Conservation (phyloP, 2,329 filamentous ascomycete genomes). For the Madurella fahalii region DNA sequence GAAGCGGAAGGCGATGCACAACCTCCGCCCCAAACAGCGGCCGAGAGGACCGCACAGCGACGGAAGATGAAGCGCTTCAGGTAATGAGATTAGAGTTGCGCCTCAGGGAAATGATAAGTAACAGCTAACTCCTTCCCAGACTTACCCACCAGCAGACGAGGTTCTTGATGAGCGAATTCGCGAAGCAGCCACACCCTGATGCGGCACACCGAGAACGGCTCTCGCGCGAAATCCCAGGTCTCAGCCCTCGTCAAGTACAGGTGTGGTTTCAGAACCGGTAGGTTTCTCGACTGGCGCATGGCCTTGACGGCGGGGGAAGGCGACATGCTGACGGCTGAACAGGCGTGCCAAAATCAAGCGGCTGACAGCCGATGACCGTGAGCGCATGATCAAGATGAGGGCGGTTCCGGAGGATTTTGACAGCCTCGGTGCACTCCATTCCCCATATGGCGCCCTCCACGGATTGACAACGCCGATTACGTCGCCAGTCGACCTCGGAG, state of each 20-base stretch:
- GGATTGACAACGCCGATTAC: conserved; percentile 46
- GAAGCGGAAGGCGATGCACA: conserved; percentile 42
- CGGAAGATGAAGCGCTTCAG: conserved; percentile 77
- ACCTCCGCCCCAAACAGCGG: conserved; percentile 48
- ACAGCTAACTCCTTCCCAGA: conserved; percentile 47
- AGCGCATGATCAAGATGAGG: conserved; percentile 68
- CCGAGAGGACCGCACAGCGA: conserved; percentile 53
- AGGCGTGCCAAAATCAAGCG: conserved; percentile 70
- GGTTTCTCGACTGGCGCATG: conserved; percentile 24
- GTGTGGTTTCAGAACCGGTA: conserved; percentile 99
- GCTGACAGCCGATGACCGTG: conserved; percentile 64
- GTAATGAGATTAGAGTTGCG: conserved; percentile 39
- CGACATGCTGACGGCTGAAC: conserved; percentile 17
- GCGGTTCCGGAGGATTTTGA: conserved; percentile 68
- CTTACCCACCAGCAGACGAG: conserved; percentile 96
- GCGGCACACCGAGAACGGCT: conserved; percentile 84
- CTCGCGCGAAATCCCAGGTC: conserved; percentile 82
- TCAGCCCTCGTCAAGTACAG: conserved; percentile 90
- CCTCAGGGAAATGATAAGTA: conserved; percentile 1
- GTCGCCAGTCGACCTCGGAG: conserved; percentile 46
- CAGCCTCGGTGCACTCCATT: conserved; percentile 65
- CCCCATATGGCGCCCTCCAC: conserved; percentile 60
- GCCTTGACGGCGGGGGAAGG: background rate
- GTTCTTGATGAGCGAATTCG: conserved; percentile 95
- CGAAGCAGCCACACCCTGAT: conserved; percentile 90